Conservation (phyloP, 2,329 filamentous ascomycete genomes). For the Sarocladium oryzae region DNA sequence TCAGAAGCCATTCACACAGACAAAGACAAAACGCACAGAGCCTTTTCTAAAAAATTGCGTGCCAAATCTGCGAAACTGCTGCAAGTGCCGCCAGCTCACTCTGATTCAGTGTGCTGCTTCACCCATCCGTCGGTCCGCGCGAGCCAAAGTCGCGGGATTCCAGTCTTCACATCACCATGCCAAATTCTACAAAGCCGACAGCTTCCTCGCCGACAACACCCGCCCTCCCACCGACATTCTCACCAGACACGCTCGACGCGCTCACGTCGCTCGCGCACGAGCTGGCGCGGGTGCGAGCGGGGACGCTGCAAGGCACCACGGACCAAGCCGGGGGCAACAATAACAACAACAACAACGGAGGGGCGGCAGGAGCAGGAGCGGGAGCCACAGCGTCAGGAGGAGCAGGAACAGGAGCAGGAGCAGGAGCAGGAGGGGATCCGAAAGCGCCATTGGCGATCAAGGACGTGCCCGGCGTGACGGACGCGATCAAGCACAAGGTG, state of each 20-base stretch:
- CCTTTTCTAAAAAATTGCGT: too few species aligned
- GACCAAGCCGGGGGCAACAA: too few species aligned
- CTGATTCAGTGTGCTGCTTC: too few species aligned
- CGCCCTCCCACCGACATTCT: slow-evolving; percentile 57
- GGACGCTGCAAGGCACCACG: slow-evolving; percentile 33
- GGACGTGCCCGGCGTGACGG: slow-evolving; percentile 72
- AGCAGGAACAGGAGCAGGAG: slow-evolving; percentile 24
- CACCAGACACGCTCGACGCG: slow-evolving; percentile 78
- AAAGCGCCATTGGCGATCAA: slow-evolving; percentile 49
- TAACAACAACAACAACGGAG: too few species aligned
- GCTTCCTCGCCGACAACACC: slow-evolving; percentile 25
- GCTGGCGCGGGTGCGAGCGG: slow-evolving; percentile 63
- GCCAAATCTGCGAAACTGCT: too few species aligned
- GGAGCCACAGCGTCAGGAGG: too few species aligned
- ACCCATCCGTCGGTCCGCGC: too few species aligned
- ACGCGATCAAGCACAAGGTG: slow-evolving; percentile 75
- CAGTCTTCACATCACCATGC: too few species aligned
- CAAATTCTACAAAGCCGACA: background rate
- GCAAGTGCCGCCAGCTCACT: too few species aligned
- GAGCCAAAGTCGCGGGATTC: too few species aligned
- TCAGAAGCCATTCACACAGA: background rate
- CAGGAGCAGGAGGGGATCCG: slow-evolving; percentile 24
- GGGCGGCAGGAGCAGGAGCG: too few species aligned
- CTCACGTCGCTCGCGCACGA: slow-evolving; percentile 75
- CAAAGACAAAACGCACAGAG: background rate